These are phyloP conservation scores for Chaetomium tenue DNA, from an alignment of 495 filamentous ascomycete species.

Conservation along the genomic window DNA sequence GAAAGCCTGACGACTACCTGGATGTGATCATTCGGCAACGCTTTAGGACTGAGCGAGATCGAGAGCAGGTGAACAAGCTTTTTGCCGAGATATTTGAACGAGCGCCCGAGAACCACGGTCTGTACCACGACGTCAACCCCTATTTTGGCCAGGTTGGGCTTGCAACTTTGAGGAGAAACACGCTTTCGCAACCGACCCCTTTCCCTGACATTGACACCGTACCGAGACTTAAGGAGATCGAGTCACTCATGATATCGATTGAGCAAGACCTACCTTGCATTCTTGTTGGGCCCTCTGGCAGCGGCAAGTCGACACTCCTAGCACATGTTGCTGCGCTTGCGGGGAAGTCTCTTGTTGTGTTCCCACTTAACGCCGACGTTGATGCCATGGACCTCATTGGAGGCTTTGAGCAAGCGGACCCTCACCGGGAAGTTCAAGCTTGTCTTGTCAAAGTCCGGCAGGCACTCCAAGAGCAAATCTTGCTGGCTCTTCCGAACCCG, in stretches of 20 bases:
- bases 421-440: constrained; percentile 61
- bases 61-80: constrained; percentile 58
- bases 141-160: constrained; percentile 68
- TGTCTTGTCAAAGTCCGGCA: constrained; percentile 54
- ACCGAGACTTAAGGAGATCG: constrained; percentile 63
- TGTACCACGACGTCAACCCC: constrained; percentile 60
- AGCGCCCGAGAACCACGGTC: constrained; percentile 53
- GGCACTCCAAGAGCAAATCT: constrained; percentile 54
- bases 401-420: constrained; percentile 92
- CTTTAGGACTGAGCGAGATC: constrained; percentile 72
- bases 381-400: constrained; percentile 97
- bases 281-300: constrained; percentile 79
- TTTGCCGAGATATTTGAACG: constrained; percentile 51
- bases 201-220: constrained; percentile 57
- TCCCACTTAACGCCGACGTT: constrained; percentile 86
- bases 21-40: constrained; percentile 83
- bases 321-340: constrained; percentile 72
- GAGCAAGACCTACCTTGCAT: constrained; percentile 86
- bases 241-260: constrained; percentile 84
- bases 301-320: constrained; percentile 79
- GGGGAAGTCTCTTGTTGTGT: constrained; percentile 70
- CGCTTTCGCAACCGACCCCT: constrained; percentile 52
- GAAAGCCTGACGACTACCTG: constrained; percentile 65
- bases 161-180: constrained; percentile 62
- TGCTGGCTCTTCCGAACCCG: constrained; percentile 47